Evolutionary conservation across 176 grass and related monocot genomes (phyloP), one percentile per base, ranked within the genome.

Genomic region (Carex parvula): DNA sequence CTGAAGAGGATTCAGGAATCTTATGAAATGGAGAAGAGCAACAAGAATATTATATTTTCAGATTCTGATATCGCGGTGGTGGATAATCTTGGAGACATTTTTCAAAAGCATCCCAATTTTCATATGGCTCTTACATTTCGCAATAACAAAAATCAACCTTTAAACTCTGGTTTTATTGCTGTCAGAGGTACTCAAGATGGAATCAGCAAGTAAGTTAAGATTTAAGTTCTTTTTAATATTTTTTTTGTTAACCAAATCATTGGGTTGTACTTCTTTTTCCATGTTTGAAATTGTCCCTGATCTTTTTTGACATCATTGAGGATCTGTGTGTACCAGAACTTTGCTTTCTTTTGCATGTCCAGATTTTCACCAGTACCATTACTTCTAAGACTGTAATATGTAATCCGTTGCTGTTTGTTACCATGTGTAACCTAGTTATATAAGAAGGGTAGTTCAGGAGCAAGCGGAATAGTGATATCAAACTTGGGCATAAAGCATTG

Each of bases 161-260:
- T 99, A 55, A 98, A 95, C 79, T 99, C 93, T 83, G 93, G 96
- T 85, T 99, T 99, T 86, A 81, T 99, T 79, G 96, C 96, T 7
- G 83, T 99, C 54, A 95, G 89, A 88, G 88, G 93, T 44, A 94
- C 88, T 55, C 79, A 62, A 32, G 88, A 95, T 90, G 88, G 91
- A 62, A 90, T 95, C 35, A 71, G 55, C 56, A 99, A 87, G n/a
- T n/a, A 99, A 87, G 52, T 55, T 30, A 16, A 22, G 46, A 78
- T 24, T 78, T 78, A 33, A 32, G 15, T 32, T 78, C 14, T 44
- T 44, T 9, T 56, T 32, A 32, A 17, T 77, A 55, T 54, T 32
- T 57, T 57, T 57, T 13, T 57, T 33, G 26, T 56, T 78, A 57
- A 50, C 54, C 52, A 57, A 16, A 10, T 6, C 14, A 18, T 78